Conservation (phyloP, 208 protist genomes). For the Trypanosoma platydactyli region DNA sequence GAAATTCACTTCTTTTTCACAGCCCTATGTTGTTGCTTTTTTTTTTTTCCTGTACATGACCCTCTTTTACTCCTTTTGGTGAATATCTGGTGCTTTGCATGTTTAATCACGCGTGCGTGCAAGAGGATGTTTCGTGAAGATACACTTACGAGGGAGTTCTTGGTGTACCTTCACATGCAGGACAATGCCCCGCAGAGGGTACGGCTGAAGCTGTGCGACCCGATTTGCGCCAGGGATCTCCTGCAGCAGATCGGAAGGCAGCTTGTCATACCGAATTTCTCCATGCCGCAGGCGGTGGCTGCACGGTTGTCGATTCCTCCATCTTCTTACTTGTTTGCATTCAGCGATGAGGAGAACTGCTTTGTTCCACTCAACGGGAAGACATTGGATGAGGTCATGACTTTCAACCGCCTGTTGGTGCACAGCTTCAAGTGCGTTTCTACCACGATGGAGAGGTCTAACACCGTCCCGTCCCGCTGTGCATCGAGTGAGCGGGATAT, state of each 20-base stretch:
- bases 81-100: constrained; percentile 3
- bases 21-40: no score
- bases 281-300: background rate
- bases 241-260: constrained; percentile 37
- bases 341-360: constrained; percentile 27
- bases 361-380: constrained; percentile 27
- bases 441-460: background rate
- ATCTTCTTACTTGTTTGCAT: constrained; percentile 18
- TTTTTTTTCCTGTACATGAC: no score
- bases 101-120: background rate
- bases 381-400: background rate
- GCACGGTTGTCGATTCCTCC: background rate
- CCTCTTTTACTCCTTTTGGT: background rate
- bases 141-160: constrained; percentile 28
- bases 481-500: background rate
- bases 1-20: constrained; percentile 51
- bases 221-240: constrained; percentile 23
- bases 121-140: constrained; percentile 11
- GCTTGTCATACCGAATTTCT: constrained; percentile 8
- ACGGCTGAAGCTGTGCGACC: constrained; percentile 30
- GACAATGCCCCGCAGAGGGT: constrained; percentile 36
- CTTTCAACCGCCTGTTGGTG: constrained; percentile 21
- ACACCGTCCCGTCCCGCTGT: background rate
- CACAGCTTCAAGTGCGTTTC: background rate
- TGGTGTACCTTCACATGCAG: constrained; percentile 28